Percentiles rank a stretch among this genome's conserved stretches.
Evolutionary conservation across 73 alveolate species (phyloP).

Genomic region (Paramecium tetraurelia): DNA sequence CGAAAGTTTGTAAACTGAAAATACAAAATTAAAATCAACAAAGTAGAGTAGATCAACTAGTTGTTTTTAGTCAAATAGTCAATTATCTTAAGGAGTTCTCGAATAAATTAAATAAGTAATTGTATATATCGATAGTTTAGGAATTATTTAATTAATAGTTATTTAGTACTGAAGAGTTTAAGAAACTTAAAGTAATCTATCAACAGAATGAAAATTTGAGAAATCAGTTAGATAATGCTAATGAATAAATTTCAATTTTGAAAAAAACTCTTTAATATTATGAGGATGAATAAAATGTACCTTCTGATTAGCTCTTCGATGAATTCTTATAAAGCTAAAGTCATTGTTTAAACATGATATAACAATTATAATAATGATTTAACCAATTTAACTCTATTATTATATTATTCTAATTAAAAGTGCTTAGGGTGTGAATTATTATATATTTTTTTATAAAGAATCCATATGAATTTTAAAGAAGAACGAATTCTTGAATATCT

Average conservation of each 20-base stretch:
- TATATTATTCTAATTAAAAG: neutral
- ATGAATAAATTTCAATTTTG: neutral
- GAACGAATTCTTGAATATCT: neutral
- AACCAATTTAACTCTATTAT: neutral
- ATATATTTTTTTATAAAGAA: neutral
- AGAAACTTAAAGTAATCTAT: neutral
- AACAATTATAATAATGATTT: neutral
- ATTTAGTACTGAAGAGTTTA: neutral
- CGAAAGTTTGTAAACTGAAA: neutral
- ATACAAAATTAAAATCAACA: neutral
- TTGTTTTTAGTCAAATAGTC: neutral
- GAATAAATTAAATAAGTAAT: neutral
- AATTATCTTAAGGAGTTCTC: neutral
- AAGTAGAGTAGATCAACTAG: neutral
- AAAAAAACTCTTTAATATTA: neutral
- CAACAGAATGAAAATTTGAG: neutral
- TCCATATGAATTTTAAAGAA: neutral
- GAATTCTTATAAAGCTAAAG: neutral
- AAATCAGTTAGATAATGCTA: neutral
- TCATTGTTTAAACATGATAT: neutral
- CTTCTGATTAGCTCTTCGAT: conserved; percentile 2
- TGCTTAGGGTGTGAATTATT: neutral
- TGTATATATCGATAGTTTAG: neutral
- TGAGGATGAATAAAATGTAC: neutral
- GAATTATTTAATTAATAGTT: conserved; percentile 10